Evolutionary conservation across 2,329 filamentous ascomycete species (phyloP), one percentile per base, ranked within the genome.

Genomic region (Ophiostoma quercus): DNA sequence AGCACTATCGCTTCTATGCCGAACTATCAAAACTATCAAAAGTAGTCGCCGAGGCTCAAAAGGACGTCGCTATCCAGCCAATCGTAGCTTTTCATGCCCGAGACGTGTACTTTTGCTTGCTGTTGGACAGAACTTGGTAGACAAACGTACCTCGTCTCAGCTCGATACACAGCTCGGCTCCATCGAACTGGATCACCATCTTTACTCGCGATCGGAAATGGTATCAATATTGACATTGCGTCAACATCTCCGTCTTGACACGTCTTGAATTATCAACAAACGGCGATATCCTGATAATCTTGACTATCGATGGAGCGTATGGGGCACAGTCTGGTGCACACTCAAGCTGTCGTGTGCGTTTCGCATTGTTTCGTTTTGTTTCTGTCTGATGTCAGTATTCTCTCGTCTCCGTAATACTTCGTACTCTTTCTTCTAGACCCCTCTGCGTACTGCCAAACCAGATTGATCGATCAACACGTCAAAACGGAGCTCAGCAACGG

Each of bases 11-110:
- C 8, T 34, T 6, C 34, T 6, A 34, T 34, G 34, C 34, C 34
- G 8, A 29, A 43, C 41, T 43, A 6, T 43, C 14, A 14, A 14
- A 19, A 25, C 47, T 22, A 57, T 57, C 22, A 25, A 12, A 12
- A 57, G 51, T 57, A 57, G 51, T 25, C 22, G 51, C 51, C 51
- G 51, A 57, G 51, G 51, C 51, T 57, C 51, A 29, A 25, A 57
- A 29, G 22, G 51, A 57, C 51, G 22, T 57, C 51, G 51, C 51
- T 57, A 25, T 25, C 51, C n/a, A 57, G 51, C 51, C 51, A 57
- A 57, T 57, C 22, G 51, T 57, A 25, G n/a, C n/a, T 25, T 57
- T 14, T 57, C 12, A 25, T 22, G 22, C 3, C 51, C 25, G 2
- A 57, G 9, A 25, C 9, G 7, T 57, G 51, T 57, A 57, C n/a